A percentile compares a stretch with the other conserved stretches of the same genome.
Evolutionary conservation across 2,329 filamentous ascomycete genomes (phyloP).

Genomic region (Coniochaeta prunicola): DNA sequence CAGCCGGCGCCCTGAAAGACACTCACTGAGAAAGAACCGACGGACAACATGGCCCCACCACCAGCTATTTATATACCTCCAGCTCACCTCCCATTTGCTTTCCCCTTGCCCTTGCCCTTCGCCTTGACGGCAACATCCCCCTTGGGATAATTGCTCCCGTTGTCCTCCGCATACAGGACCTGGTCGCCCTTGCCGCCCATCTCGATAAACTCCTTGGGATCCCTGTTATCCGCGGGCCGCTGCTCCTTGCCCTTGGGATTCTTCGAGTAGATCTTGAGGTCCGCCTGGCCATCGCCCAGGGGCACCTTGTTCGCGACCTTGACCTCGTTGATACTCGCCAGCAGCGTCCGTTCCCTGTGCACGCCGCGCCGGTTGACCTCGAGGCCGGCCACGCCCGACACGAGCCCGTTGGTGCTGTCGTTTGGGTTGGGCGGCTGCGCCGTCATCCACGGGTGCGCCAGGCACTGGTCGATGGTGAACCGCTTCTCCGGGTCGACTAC

Average conservation of each 20-base stretch:
- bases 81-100: constrained; percentile 6
- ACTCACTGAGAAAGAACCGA: neutral
- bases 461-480: constrained; percentile 83
- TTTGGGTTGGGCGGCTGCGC: constrained; percentile 52
- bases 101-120: constrained; percentile 17
- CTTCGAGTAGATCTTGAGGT: constrained; percentile 69
- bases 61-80: neutral
- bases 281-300: constrained; percentile 45
- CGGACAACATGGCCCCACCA: neutral
- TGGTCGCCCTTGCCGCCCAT: constrained; percentile 84
- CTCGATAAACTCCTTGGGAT: constrained; percentile 70
- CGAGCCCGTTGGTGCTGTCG: constrained; percentile 88
- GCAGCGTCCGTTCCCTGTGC: constrained; percentile 73
- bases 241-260: constrained; percentile 55
- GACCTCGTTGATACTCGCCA: constrained; percentile 75
- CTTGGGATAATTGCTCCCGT: constrained; percentile 40
- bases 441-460: constrained; percentile 85
- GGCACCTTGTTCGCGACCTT: constrained; percentile 43
- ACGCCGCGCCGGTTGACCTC: constrained; percentile 80
- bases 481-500: constrained; percentile 78
- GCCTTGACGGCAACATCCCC: constrained; percentile 22
- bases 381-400: constrained; percentile 74
- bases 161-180: constrained; percentile 62
- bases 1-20: neutral
- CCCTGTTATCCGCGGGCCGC: constrained; percentile 59